Evolutionary conservation across 345 rosid species (phyloP).

Genomic region (Cardamine resedifolia): DNA sequence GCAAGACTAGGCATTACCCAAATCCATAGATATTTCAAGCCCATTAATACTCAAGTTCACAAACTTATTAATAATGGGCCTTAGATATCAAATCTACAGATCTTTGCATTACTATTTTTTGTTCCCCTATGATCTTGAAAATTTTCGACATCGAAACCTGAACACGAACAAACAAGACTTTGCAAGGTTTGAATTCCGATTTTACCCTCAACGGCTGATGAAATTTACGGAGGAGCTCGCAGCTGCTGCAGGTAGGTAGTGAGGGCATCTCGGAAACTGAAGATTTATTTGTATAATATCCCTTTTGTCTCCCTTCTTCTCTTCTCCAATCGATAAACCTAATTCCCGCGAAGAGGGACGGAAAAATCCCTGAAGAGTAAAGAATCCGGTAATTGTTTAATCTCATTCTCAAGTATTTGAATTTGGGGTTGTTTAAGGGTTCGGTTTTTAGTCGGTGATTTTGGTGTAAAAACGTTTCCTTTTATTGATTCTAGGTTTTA

Average conservation of each 20-base stretch:
- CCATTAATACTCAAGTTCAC: not conserved
- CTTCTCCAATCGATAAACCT: conserved; percentile 3
- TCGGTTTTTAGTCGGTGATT: not conserved
- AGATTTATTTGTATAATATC: not conserved
- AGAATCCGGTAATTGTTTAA: conserved; percentile 16
- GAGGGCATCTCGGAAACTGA: conserved; percentile 1
- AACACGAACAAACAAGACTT: conserved; percentile 3
- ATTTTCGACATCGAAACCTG: conserved; percentile 3
- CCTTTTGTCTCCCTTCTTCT: not conserved
- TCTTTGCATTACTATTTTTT: not conserved
- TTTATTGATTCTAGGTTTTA: not conserved
- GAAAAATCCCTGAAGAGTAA: not conserved
- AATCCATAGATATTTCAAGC: not conserved
- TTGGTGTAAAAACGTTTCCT: not conserved
- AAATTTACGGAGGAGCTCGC: conserved; percentile 13
- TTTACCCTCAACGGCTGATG: conserved; percentile 12
- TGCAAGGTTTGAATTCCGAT: not conserved
- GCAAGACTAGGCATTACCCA: not conserved
- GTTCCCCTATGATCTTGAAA: not conserved
- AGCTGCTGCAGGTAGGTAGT: conserved; percentile 11
- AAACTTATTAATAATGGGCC: conserved; percentile 10
- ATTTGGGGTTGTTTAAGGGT: not conserved
- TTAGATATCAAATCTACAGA: not conserved
- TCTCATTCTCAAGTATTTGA: not conserved
- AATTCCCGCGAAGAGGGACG: not conserved